phyloP scores from a whole-genome alignment of 202 grass and related monocot species.

The Zoysia matrella region DNA sequence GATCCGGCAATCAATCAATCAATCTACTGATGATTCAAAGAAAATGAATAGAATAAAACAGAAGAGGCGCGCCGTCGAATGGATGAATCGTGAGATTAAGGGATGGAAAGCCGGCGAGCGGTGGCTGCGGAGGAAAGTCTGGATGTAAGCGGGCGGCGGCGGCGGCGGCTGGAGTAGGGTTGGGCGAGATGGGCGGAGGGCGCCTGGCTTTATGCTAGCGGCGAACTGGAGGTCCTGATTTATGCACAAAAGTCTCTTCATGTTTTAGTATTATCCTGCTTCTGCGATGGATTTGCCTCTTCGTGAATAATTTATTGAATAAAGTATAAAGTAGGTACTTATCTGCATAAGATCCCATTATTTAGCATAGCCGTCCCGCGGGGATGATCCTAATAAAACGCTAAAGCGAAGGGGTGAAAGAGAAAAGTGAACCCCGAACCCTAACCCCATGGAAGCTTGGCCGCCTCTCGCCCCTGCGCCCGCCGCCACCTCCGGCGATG shows the following conservation, averaged over 20 bases:
- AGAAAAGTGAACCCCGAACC: constrained; percentile 42
- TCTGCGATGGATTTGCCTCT: neutral
- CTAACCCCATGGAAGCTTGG: constrained; percentile 61
- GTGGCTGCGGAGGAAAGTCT: neutral
- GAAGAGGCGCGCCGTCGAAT: neutral
- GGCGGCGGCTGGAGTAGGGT: neutral
- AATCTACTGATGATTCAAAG: neutral
- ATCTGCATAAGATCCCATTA: neutral
- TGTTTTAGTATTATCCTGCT: neutral
- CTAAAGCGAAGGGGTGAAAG: neutral
- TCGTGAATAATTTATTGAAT: neutral
- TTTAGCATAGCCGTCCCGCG: neutral
- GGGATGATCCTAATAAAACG: neutral
- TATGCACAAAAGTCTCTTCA: neutral
- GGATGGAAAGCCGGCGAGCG: neutral
- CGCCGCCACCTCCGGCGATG: constrained; percentile 20
- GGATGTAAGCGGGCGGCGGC: neutral
- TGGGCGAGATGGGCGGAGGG: neutral
- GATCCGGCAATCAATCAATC: neutral
- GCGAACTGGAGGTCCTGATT: neutral
- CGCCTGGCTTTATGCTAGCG: neutral
- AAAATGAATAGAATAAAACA: neutral
- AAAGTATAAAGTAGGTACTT: accelerated
- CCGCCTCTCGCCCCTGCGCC: constrained; percentile 47
- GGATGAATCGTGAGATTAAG: no score